Conservation (phyloP, 1,284 basidiomycete species). For the Pascua guehoae region DNA sequence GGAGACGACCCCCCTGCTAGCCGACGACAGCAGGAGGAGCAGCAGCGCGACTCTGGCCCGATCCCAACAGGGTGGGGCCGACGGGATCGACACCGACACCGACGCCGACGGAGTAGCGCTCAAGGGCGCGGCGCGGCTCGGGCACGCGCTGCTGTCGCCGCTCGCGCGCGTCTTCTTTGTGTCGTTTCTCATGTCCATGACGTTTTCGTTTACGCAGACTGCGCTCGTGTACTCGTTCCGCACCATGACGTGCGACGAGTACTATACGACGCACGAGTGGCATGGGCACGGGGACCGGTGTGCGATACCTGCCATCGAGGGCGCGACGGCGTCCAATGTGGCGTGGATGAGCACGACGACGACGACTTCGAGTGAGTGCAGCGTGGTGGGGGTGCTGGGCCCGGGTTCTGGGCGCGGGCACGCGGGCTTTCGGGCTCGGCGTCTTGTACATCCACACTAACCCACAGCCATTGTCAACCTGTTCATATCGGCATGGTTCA, state of each 20-base stretch:
- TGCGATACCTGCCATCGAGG: constrained; percentile 30
- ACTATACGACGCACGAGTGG: constrained; percentile 31
- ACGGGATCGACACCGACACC: too few relatives aligned
- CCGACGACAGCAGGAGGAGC: too few relatives aligned
- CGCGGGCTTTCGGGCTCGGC: neutral
- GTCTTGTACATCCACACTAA: neutral
- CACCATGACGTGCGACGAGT: constrained; percentile 44
- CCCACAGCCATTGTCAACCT: constrained; percentile 40
- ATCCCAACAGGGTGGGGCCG: too few relatives aligned
- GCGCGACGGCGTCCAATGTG: constrained; percentile 28
- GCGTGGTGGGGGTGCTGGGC: neutral
- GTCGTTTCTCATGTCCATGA: constrained; percentile 32
- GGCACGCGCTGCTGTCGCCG: constrained; percentile 9
- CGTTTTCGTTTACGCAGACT: constrained; percentile 43
- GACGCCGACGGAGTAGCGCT: too few relatives aligned
- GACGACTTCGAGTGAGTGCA: constrained; percentile 28
- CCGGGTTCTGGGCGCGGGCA: neutral
- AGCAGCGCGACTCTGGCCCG: too few relatives aligned
- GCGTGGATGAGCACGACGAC: constrained; percentile 37
- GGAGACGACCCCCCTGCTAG: too few relatives aligned
- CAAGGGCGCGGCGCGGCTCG: too few relatives aligned
- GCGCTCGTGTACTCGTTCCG: constrained; percentile 44
- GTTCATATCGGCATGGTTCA: constrained; percentile 42
- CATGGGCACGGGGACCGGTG: constrained; percentile 33
- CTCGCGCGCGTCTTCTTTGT: constrained; percentile 36